Evolutionary conservation across 768 basidiomycete species (phyloP).

Genomic region (Lentinula sp.): DNA sequence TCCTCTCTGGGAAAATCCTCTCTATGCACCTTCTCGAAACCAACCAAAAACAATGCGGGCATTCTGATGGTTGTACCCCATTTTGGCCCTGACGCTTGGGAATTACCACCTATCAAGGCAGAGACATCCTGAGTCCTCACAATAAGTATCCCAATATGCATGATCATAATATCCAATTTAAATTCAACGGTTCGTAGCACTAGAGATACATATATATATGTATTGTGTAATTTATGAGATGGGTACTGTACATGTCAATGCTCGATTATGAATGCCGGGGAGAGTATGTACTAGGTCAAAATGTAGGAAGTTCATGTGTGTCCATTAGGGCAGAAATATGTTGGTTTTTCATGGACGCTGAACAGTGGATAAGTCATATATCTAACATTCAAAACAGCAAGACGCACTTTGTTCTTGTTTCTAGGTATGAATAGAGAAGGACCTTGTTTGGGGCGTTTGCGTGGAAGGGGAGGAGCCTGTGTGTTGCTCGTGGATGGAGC

Average conservation of each 20-base stretch:
- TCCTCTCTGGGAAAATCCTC: conserved; percentile 70
- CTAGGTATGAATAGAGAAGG: conserved; percentile 60
- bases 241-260: not conserved
- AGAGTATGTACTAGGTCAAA: no score
- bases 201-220: not conserved
- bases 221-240: not conserved
- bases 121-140: conserved; percentile 1
- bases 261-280: not conserved
- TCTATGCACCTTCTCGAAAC: conserved; percentile 87
- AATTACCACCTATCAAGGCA: conserved; percentile 68
- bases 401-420: conserved; percentile 23
- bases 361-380: not conserved
- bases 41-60: conserved; percentile 62
- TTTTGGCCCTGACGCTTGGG: conserved; percentile 84
- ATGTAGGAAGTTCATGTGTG: no score
- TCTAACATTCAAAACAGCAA: not conserved
- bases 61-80: conserved; percentile 71
- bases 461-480: conserved; percentile 12
- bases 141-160: not conserved
- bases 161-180: no score
- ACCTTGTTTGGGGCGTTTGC: conserved; percentile 34
- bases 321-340: no score
- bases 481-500: not conserved
- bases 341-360: not conserved
- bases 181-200: not conserved